These are phyloP conservation scores for Blastobotrys americana DNA, from an alignment of 805 yeast species.

Conservation along the genomic window DNA sequence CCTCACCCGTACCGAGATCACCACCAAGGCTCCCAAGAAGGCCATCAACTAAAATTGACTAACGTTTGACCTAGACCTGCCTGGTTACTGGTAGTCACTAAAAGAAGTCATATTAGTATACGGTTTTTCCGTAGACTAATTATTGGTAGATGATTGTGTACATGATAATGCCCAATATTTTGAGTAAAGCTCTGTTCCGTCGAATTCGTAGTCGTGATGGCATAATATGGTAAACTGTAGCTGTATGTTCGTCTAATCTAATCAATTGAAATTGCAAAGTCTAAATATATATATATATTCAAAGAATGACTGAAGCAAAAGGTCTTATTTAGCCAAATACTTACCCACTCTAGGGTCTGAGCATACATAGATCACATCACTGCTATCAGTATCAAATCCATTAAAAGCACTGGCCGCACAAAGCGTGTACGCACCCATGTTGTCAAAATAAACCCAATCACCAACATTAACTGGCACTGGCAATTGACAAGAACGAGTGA, in stretches of 20 bases:
- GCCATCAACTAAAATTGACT: conserved; percentile 8
- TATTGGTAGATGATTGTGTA: neutral
- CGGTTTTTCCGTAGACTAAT: neutral
- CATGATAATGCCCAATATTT: neutral
- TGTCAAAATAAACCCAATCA: conserved; percentile 84
- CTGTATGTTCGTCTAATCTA: neutral
- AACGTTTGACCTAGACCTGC: neutral
- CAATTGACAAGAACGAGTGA: conserved; percentile 46
- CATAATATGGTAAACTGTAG: no score
- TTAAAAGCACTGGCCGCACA: conserved; percentile 91
- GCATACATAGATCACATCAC: conserved; percentile 56
- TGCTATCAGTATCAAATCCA: conserved; percentile 63
- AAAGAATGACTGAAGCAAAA: neutral
- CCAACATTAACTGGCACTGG: conserved; percentile 65
- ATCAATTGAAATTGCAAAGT: neutral
- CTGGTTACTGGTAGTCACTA: neutral
- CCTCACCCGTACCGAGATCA: conserved; percentile 25
- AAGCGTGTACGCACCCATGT: conserved; percentile 85
- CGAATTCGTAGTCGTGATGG: no score
- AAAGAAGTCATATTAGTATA: neutral
- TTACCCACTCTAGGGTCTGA: conserved; percentile 27
- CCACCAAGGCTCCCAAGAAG: conserved; percentile 24
- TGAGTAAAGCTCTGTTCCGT: neutral
- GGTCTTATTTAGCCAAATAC: neutral
- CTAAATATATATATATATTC: neutral